Base-by-base conservation (phyloP, 352 stramenopile species). In the Elongisporangium senticosum region DNA sequence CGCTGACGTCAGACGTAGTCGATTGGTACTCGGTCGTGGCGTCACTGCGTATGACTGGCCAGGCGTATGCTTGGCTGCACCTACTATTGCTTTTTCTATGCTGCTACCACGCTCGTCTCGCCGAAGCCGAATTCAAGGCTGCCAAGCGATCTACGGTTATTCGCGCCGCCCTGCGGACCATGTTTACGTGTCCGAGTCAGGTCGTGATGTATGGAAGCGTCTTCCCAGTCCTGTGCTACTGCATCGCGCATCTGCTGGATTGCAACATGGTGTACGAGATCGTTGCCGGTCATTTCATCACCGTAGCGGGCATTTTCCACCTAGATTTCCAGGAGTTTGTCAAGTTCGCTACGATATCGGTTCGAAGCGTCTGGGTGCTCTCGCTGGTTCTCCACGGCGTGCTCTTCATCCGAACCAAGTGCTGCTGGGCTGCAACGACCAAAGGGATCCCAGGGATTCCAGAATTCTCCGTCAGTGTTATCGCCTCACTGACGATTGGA, bases 181-280 rank as follows among this genome's bases (percentile, higher is more conserved):
- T 78, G 53, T 24, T 76, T 7, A 70, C 62, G 28, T 74, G 86
- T 23, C 78, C 75, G 22, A 77, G 79, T 24, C 74, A 88, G 50
- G 67, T 78, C 1, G 64, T 86, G 23, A 63, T 88, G 13, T 88
- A 89, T 47, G 64, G 68, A 4, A 86, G 67, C 14, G 62, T 69
- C 14, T 65, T 87, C 26, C 75, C 77, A 5, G 60, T 85, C 1
- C 6, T 63, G n/a, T 51, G 53, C 6, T 87, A 87, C 40, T 61
- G 72, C 0, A 3, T 66, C 0, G 77, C 74, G 0, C 62, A 83
- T 11, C 26, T 70, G 15, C 64, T 86, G 17, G 75, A 86, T 51
- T 69, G 56, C 49, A 75, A 59, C 57, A 74, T 81, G 15, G 69
- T 65, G 22, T 68, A 77, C 47, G 28, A 26, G 23, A 26, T 26